phyloP scores from a whole-genome alignment of 163 green algal genomes.

The Coccomyxa subellipsoidea region DNA sequence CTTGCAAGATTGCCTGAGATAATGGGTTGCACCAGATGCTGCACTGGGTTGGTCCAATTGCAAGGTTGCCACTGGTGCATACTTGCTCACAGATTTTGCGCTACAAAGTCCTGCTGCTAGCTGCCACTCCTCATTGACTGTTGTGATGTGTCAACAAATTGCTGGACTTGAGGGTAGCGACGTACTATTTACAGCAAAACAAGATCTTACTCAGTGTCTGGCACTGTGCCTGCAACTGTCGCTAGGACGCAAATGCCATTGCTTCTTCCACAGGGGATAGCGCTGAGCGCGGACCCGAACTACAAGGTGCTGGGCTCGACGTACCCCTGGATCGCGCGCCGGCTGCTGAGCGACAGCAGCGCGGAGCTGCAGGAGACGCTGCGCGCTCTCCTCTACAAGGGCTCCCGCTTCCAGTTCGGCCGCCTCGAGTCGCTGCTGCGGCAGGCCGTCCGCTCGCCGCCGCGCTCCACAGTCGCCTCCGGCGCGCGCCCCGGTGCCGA shows the following conservation, averaged over 20 bases:
- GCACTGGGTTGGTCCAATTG: too few relatives aligned
- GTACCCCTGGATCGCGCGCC: slow-evolving; percentile 84
- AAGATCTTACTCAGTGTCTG: too few relatives aligned
- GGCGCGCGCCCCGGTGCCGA: not conserved
- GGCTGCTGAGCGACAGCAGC: slow-evolving; percentile 73
- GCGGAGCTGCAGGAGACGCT: slow-evolving; percentile 72
- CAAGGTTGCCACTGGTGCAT: not conserved
- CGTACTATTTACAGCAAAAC: too few relatives aligned
- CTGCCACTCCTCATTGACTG: too few relatives aligned
- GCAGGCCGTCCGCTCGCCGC: slow-evolving; percentile 39
- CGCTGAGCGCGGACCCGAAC: slow-evolving; percentile 74
- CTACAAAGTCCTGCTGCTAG: too few relatives aligned
- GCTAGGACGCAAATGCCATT: too few relatives aligned
- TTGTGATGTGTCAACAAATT: too few relatives aligned
- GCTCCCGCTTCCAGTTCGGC: slow-evolving; percentile 50
- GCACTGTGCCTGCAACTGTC: not conserved
- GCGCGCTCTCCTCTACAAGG: slow-evolving; percentile 71
- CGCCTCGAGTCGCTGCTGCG: slow-evolving; percentile 76
- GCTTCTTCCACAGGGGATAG: slow-evolving; percentile 65
- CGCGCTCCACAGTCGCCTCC: not conserved
- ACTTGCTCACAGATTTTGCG: not conserved
- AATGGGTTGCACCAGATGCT: too few relatives aligned
- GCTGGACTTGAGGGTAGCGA: too few relatives aligned
- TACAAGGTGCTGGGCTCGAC: slow-evolving; percentile 90
- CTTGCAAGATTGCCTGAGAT: too few relatives aligned